Evolutionary conservation across 179 eudicot species (phyloP).

Genomic region (Camellia oleifera): DNA sequence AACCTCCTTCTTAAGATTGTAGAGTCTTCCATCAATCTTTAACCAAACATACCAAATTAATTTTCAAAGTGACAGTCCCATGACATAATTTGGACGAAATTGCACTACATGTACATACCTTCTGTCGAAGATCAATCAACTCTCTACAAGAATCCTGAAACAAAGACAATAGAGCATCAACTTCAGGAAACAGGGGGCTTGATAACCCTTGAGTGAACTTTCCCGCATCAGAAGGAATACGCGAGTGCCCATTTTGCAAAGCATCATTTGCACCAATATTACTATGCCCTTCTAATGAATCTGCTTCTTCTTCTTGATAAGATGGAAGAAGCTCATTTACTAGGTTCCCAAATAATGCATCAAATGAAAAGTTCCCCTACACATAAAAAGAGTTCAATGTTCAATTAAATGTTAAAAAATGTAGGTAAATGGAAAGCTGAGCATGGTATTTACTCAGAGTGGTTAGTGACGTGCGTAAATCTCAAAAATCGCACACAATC

Average conservation of each 20-base stretch:
- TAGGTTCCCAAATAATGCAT: slow-evolving; percentile 91
- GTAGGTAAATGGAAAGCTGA: background rate
- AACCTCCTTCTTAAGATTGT: slow-evolving; percentile 84
- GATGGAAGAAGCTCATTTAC: slow-evolving; percentile 86
- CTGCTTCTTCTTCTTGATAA: slow-evolving; percentile 56
- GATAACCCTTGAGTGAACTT: slow-evolving; percentile 52
- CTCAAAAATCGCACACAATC: background rate
- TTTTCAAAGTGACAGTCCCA: background rate
- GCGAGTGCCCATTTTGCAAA: slow-evolving; percentile 54
- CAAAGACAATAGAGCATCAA: slow-evolving; percentile 72
- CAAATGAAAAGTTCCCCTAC: slow-evolving; percentile 98
- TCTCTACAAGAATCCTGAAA: slow-evolving; percentile 88
- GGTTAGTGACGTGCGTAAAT: background rate
- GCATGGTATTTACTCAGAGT: background rate
- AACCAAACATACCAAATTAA: slow-evolving; percentile 18
- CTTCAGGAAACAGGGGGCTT: slow-evolving; percentile 90
- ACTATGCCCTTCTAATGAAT: slow-evolving; percentile 59
- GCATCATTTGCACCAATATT: slow-evolving; percentile 40
- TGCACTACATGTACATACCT: slow-evolving; percentile 37
- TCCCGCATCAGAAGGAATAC: slow-evolving; percentile 42
- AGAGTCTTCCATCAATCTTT: slow-evolving; percentile 85
- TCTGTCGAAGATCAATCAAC: slow-evolving; percentile 75
- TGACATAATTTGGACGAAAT: background rate
- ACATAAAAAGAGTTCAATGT: slow-evolving; percentile 9
- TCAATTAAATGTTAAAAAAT: background rate